Evolutionary conservation across 2,329 filamentous ascomycete species (phyloP), one percentile per base, ranked within the genome.

Genomic region (Sclerotinia glacialis): DNA sequence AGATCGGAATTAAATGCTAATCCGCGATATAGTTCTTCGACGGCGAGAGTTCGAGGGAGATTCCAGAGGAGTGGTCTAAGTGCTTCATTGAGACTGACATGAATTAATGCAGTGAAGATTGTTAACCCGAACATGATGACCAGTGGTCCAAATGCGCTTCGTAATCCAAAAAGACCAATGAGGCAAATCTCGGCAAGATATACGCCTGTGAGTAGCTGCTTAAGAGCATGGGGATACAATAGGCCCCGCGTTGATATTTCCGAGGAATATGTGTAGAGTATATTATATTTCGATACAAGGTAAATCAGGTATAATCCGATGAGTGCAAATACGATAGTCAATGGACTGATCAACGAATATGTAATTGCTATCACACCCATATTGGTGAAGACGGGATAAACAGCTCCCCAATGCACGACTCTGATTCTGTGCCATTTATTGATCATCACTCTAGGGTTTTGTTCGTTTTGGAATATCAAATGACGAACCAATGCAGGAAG

Each of bases 301-400:
- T 89, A 89, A 78, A 89, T 87, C 28, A 89, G 76, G 64, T 79
- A 84, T 7, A 89, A 78, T n/a, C 86, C 86, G 50, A 87, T 79
- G 16, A 83, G 82, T 1, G 86, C 86, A 70, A 89, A 89, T 8
- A 83, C 84, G 50, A 89, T 79, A 46, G 89, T 84, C n/a, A 89
- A 76, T 5, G 87, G 87, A 8, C 86, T 86, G 69, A 90, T 87
- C 68, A 83, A 84, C 5, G 86, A 84, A 73, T 90, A 90, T 40
- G 83, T 84, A 67, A 89, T 86, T 16, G 85, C 86, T 83, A 76
- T 74, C 60, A 72, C 62, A 16, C 56, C 62, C 69, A 61, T 71
- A 59, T 63, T 60, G 12, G 83, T 85, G 71, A 86, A 82, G 23
- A 83, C 75, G 2, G 85, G 85, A 71, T 86, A 85, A 1, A 87